These are phyloP conservation scores for Picea mariana DNA, from an alignment of 83 land plant genomes.

Conservation along the genomic window DNA sequence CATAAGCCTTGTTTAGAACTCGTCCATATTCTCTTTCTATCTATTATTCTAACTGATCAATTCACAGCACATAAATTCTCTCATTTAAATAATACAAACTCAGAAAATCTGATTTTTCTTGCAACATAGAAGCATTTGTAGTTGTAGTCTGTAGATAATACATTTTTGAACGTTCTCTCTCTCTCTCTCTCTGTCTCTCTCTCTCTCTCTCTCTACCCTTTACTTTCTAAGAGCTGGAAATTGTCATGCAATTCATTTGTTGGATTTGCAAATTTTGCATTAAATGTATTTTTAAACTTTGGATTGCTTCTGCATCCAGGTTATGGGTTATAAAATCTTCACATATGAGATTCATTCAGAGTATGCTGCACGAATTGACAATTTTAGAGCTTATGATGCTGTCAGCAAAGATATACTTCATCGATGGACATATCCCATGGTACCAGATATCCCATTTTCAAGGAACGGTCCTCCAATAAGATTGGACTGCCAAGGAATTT, in stretches of 20 bases:
- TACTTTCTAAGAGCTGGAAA: background rate
- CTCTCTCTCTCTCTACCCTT: too few relatives aligned
- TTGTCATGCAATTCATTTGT: background rate
- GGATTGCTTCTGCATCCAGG: slow-evolving; percentile 39
- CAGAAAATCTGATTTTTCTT: too few relatives aligned
- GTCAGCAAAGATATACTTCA: slow-evolving; percentile 93
- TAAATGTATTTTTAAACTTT: background rate
- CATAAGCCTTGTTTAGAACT: too few relatives aligned
- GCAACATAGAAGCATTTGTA: too few relatives aligned
- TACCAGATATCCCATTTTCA: slow-evolving; percentile 77
- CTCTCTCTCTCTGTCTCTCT: too few relatives aligned
- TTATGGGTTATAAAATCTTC: slow-evolving; percentile 93
- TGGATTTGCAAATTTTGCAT: background rate
- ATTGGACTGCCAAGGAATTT: slow-evolving; percentile 69
- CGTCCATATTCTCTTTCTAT: too few relatives aligned
- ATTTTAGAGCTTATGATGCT: slow-evolving; percentile 85
- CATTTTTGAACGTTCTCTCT: too few relatives aligned
- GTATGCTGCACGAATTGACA: slow-evolving; percentile 90
- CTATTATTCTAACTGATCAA: too few relatives aligned
- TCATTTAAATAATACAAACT: too few relatives aligned
- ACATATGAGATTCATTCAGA: slow-evolving; percentile 82
- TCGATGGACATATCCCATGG: slow-evolving; percentile 94
- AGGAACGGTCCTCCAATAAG: slow-evolving; percentile 40
- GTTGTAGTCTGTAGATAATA: too few relatives aligned
- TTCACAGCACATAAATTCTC: too few relatives aligned